These are phyloP conservation scores for Macrocystidia cucumis DNA, from an alignment of 1,284 basidiomycete genomes.

Conservation along the genomic window DNA sequence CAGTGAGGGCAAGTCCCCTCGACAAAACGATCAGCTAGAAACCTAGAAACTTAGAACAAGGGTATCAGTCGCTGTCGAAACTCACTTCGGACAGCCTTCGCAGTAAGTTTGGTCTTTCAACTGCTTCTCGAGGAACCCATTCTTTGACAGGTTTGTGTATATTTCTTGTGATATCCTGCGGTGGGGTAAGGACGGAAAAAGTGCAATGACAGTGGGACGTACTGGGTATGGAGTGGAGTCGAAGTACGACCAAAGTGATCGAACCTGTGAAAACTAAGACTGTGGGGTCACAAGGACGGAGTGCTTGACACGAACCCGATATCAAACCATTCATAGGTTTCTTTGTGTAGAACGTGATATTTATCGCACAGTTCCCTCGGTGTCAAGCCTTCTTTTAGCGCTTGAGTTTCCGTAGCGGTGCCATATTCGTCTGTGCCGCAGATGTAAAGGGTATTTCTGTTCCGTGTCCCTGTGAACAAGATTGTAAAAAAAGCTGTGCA, in stretches of 20 bases:
- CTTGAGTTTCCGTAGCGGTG: constrained; percentile 97
- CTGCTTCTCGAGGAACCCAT: constrained; percentile 74
- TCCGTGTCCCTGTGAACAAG: constrained; percentile 52
- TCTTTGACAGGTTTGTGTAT: constrained; percentile 76
- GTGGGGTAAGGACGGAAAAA: constrained; percentile 8
- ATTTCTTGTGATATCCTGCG: constrained; percentile 88
- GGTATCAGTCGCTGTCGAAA: constrained; percentile 4
- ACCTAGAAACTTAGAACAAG: constrained; percentile 36
- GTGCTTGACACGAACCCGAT: constrained; percentile 42
- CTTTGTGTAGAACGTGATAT: constrained; percentile 84
- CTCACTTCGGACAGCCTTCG: constrained; percentile 79
- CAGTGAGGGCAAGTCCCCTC: constrained; percentile 94
- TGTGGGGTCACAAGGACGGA: background rate
- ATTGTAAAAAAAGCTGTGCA: constrained; percentile 4
- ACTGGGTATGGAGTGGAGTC: constrained; percentile 87
- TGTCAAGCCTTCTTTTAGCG: constrained; percentile 87
- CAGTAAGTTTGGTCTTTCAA: constrained; percentile 91
- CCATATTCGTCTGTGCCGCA: constrained; percentile 99
- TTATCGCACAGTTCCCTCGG: constrained; percentile 91
- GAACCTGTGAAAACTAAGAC: constrained; percentile 50
- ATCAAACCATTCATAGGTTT: constrained; percentile 95
- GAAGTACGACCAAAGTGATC: constrained; percentile 97
- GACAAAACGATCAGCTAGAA: constrained; percentile 92
- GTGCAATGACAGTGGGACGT: constrained; percentile 15
- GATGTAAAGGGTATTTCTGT: constrained; percentile 74